Evolutionary conservation across 768 basidiomycete genomes (phyloP).

Genomic region (Crepidotus variabilis): DNA sequence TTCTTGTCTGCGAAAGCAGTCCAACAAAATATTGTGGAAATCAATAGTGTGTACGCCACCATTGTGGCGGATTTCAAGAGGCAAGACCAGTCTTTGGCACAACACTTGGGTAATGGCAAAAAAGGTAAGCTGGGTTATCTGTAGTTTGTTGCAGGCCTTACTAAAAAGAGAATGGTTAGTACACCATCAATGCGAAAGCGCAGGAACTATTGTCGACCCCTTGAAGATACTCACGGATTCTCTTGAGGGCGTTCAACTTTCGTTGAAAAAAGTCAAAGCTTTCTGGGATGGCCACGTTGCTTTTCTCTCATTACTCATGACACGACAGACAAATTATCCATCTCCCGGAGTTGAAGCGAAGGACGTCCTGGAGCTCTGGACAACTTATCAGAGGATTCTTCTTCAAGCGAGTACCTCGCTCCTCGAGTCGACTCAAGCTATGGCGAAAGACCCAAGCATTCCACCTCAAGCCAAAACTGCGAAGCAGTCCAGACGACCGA

Average conservation of each 20-base stretch:
- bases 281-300: conserved; percentile 21
- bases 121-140: not conserved
- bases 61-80: conserved; percentile 10
- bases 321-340: conserved; percentile 16
- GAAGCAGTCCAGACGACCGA: not conserved
- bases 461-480: not conserved
- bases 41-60: conserved; percentile 11
- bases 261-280: conserved; percentile 13
- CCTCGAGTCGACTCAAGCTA: conserved; percentile 16
- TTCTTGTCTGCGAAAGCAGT: conserved; percentile 15
- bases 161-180: not conserved
- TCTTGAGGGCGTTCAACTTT: conserved; percentile 12
- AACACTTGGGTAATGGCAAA: not conserved
- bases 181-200: not conserved
- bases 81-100: conserved; percentile 5
- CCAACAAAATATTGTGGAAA: conserved; percentile 13
- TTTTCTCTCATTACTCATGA: conserved; percentile 14
- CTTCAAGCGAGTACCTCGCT: conserved; percentile 20
- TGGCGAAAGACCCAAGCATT: conserved; percentile 11
- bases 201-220: conserved; percentile 1
- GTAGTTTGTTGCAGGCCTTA: not conserved
- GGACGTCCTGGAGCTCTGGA: conserved; percentile 15
- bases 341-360: conserved; percentile 15
- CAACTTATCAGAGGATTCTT: conserved; percentile 15
- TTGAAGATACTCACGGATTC: conserved; percentile 10